phyloP scores from a whole-genome alignment of 805 yeast species.

The Candida namnaoensis region DNA sequence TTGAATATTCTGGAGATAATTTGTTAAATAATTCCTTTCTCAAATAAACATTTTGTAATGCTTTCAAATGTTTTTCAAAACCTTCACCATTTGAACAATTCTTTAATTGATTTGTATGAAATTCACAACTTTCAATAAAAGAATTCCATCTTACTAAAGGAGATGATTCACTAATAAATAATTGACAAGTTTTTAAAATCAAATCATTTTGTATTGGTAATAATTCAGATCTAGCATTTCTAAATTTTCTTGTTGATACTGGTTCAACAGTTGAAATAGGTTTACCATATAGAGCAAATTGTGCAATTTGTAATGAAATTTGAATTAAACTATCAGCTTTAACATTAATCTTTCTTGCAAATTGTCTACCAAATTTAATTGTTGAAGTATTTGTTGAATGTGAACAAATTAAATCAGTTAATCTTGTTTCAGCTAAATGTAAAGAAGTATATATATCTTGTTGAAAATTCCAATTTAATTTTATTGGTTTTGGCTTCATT shows the following conservation, averaged over 20 bases:
- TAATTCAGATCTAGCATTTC: slow-evolving; percentile 62
- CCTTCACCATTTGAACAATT: slow-evolving; percentile 56
- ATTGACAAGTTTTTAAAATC: slow-evolving; percentile 44
- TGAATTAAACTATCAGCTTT: slow-evolving; percentile 89
- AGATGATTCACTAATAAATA: slow-evolving; percentile 50
- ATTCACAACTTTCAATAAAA: slow-evolving; percentile 41
- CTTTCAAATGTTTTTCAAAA: slow-evolving; percentile 64
- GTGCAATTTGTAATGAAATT: slow-evolving; percentile 83
- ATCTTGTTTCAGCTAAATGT: slow-evolving; percentile 81
- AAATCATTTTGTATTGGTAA: slow-evolving; percentile 54
- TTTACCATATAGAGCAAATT: slow-evolving; percentile 84
- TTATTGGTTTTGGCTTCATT: slow-evolving; percentile 12
- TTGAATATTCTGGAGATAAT: slow-evolving; percentile 31
- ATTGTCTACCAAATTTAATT: slow-evolving; percentile 69
- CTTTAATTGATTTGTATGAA: slow-evolving; percentile 39
- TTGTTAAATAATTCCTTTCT: slow-evolving; percentile 37
- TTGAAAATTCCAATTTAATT: slow-evolving; percentile 27
- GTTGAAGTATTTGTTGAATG: slow-evolving; percentile 75
- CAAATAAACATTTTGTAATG: slow-evolving; percentile 48
- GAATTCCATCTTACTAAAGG: slow-evolving; percentile 36
- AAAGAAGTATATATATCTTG: slow-evolving; percentile 33
- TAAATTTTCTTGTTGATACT: slow-evolving; percentile 66
- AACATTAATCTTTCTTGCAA: slow-evolving; percentile 70
- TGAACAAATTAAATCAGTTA: slow-evolving; percentile 72
- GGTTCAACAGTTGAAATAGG: slow-evolving; percentile 89